Percentiles rank a stretch among this genome's conserved stretches.
Evolutionary conservation across 306 rosid species (phyloP).

Genomic region (Prunus salicina): DNA sequence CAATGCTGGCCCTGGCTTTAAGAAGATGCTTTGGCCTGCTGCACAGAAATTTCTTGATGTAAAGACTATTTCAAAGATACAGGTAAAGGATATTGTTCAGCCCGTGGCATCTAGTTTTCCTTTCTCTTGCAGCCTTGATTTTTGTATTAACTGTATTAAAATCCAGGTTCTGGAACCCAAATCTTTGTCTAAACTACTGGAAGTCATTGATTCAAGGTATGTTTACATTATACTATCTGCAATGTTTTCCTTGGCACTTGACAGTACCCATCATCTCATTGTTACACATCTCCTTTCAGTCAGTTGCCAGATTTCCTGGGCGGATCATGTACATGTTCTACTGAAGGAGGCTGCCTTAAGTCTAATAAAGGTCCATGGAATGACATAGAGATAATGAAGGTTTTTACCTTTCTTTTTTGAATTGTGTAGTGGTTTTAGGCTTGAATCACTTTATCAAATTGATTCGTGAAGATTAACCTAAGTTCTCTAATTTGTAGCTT

Average conservation of each 20-base stretch:
- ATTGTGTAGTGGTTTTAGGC: neutral
- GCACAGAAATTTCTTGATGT: conserved; percentile 85
- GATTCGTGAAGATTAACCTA: conserved; percentile 25
- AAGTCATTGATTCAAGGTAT: conserved; percentile 80
- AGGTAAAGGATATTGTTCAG: conserved; percentile 43
- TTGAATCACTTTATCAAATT: conserved; percentile 25
- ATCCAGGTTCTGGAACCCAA: conserved; percentile 80
- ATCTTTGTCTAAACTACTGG: conserved; percentile 60
- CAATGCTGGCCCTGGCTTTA: conserved; percentile 96
- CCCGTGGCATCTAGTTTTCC: conserved; percentile 12
- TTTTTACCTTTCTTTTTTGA: conserved; percentile 3
- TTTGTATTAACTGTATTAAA: conserved; percentile 20
- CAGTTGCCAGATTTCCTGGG: conserved; percentile 95
- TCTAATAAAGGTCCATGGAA: conserved; percentile 94
- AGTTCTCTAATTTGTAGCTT: conserved; percentile 55
- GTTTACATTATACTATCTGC: neutral
- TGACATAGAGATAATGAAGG: conserved; percentile 90
- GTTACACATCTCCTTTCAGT: conserved; percentile 44
- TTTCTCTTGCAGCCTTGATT: conserved; percentile 16
- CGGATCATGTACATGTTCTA: conserved; percentile 78
- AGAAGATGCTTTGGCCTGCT: conserved; percentile 96
- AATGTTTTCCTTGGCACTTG: neutral
- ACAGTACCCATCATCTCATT: conserved; percentile 11
- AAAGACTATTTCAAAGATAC: conserved; percentile 84
- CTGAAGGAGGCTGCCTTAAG: conserved; percentile 86